Evolutionary conservation across 1,284 basidiomycete genomes (phyloP).

Genomic region (Sanghuangporus weigelae): DNA sequence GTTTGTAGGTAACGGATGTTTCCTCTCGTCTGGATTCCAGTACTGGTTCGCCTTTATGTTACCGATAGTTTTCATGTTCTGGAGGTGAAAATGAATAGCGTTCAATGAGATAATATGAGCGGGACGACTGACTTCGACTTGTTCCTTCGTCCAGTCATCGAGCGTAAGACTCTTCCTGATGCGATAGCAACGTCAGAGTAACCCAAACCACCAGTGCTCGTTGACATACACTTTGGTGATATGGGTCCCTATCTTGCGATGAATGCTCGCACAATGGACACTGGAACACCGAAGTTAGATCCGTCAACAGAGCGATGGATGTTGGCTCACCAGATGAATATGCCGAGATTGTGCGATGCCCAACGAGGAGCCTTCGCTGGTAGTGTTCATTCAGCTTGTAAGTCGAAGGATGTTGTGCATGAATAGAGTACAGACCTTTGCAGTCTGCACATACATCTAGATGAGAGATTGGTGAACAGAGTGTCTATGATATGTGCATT

Average conservation of each 20-base stretch:
- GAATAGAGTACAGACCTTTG: constrained; percentile 36
- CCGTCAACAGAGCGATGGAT: background rate
- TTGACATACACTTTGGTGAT: constrained; percentile 73
- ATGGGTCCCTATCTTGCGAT: constrained; percentile 86
- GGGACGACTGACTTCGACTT: constrained; percentile 61
- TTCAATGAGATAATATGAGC: constrained; percentile 3
- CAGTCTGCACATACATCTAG: constrained; percentile 83
- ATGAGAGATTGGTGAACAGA: constrained; percentile 2
- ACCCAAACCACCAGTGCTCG: background rate
- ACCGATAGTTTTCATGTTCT: constrained; percentile 71
- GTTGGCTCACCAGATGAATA: constrained; percentile 68
- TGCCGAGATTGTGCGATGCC: constrained; percentile 77
- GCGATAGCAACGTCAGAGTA: background rate
- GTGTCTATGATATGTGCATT: background rate
- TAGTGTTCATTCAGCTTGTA: background rate
- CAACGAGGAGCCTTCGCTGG: constrained; percentile 59
- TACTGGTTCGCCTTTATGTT: constrained; percentile 71
- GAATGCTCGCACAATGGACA: constrained; percentile 78
- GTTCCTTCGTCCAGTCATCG: constrained; percentile 82
- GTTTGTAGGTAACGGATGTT: constrained; percentile 75
- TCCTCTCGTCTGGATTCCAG: constrained; percentile 72
- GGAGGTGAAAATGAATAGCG: constrained; percentile 20
- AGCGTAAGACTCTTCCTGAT: constrained; percentile 76
- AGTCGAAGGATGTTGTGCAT: background rate
- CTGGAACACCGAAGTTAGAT: constrained; percentile 31